Percentiles rank a stretch among this genome's conserved stretches.
phyloP scores from a whole-genome alignment of 2,329 filamentous ascomycete species.

The Monilinia laxa region DNA sequence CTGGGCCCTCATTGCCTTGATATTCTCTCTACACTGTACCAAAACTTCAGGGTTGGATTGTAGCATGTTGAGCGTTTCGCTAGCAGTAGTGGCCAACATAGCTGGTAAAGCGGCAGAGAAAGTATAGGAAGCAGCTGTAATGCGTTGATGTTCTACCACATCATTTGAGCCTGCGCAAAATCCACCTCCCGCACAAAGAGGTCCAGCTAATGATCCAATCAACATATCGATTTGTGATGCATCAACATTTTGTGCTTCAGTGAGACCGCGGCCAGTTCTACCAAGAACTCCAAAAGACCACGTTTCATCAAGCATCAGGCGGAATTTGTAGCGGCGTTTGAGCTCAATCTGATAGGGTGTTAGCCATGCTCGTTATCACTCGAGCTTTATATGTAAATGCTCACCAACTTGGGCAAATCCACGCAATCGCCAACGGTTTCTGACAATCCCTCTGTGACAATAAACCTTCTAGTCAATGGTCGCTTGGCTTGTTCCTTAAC shows the following conservation, averaged over 20 bases:
- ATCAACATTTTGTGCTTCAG: conserved; percentile 96
- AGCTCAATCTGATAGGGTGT: conserved; percentile 66
- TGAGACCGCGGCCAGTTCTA: conserved; percentile 85
- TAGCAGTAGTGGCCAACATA: conserved; percentile 91
- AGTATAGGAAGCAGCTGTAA: conserved; percentile 88
- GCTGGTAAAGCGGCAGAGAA: conserved; percentile 94
- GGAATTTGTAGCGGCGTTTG: conserved; percentile 96
- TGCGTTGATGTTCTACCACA: conserved; percentile 93
- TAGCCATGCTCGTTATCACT: conserved; percentile 4
- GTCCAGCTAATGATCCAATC: conserved; percentile 84
- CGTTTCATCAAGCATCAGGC: conserved; percentile 94
- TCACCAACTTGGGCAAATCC: conserved; percentile 80
- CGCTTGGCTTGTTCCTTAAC: conserved; percentile 80
- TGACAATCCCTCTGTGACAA: conserved; percentile 93
- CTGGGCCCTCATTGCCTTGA: conserved; percentile 79
- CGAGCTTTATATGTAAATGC: conserved; percentile 35
- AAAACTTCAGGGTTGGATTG: conserved; percentile 86
- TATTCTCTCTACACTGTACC: conserved; percentile 77
- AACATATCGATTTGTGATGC: conserved; percentile 95
- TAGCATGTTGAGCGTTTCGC: conserved; percentile 81
- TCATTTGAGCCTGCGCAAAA: conserved; percentile 92
- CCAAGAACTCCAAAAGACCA: conserved; percentile 96
- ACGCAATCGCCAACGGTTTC: conserved; percentile 85
- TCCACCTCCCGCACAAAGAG: conserved; percentile 87
- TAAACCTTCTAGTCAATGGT: conserved; percentile 87